Base-by-base conservation (phyloP, 2,329 filamentous ascomycete species). In the Fusarium globosum region DNA sequence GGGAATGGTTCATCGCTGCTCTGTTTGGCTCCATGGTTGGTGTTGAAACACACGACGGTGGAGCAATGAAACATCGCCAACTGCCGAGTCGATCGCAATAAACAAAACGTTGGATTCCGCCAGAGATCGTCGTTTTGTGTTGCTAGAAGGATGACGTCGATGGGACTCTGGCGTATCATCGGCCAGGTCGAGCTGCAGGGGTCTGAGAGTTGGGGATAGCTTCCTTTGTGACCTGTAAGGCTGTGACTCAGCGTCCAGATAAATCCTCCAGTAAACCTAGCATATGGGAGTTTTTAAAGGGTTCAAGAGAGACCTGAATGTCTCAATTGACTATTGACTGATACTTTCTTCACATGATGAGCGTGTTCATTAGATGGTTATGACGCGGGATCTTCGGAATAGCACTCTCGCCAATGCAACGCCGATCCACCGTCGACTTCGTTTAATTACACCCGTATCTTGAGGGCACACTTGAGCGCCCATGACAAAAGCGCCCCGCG, bases 71-170 rank as follows among this genome's bases (percentile, higher is more conserved):
- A 70, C 66, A n/a, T 38, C 23, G 21, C 18, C 18, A 59, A 69
- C 35, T 69, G 26, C 59, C 67, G 67, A 52, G 67, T 20, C 52
- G 67, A 65, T 69, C 66, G 35, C 52, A 69, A 69, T 69, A 65
- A 49, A 48, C 33, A n/a, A 26, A 52, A 28, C 21, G 23, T 38
- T 45, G 13, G 16, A 46, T 23, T 33, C 58, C 43, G 52, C 59
- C 52, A 70, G 45, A 49, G 59, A 58, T 70, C 60, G 26, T 23
- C 52, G 8, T 18, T 20, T 14, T 38, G 35, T 46, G 46, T n/a
- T 21, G 23, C 33, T 28, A 10, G 26, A 18, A 66, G 8, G 10
- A 30, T 61, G 42, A 58, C 36, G 43, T 58, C n/a, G 59, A 65
- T 69, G 46, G 14, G 26, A 70, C 52, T n/a, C 52, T 39, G 28